phyloP scores from a whole-genome alignment of 371 early-diverging fungal genomes.

The Circinella minor region DNA sequence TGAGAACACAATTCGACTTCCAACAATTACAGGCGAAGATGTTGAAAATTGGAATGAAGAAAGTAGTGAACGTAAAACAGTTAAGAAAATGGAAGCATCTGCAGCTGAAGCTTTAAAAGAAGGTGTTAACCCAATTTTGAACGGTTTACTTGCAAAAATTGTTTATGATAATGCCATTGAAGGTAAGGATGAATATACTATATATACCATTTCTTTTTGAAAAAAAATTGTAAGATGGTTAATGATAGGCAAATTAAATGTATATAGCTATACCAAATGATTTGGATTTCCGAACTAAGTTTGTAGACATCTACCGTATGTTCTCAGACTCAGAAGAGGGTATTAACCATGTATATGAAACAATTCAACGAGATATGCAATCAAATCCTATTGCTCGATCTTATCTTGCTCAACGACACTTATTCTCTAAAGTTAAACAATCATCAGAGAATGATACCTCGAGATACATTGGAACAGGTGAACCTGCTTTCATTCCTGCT shows the following conservation, averaged over 20 bases:
- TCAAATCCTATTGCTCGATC: slow-evolving; percentile 61
- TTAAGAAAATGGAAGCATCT: slow-evolving; percentile 50
- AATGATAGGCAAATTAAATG: too few relatives aligned
- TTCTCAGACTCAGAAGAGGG: slow-evolving; percentile 63
- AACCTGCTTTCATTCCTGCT: slow-evolving; percentile 63
- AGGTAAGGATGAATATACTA: slow-evolving; percentile 28
- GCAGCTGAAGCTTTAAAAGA: slow-evolving; percentile 52
- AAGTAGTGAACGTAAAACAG: slow-evolving; percentile 37
- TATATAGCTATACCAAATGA: slow-evolving; percentile 68
- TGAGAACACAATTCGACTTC: slow-evolving; percentile 61
- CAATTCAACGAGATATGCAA: slow-evolving; percentile 68
- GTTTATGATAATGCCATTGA: slow-evolving; percentile 87
- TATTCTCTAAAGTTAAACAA: slow-evolving; percentile 26
- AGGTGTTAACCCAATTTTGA: slow-evolving; percentile 72
- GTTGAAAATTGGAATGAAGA: slow-evolving; percentile 41
- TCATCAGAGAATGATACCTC: slow-evolving; percentile 34
- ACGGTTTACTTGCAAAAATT: slow-evolving; percentile 80
- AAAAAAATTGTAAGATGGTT: too few relatives aligned
- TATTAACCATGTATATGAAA: slow-evolving; percentile 58
- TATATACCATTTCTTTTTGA: too few relatives aligned
- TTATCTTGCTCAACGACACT: slow-evolving; percentile 62
- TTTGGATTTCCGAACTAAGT: slow-evolving; percentile 75
- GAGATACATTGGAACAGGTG: slow-evolving; percentile 25
- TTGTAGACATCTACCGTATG: slow-evolving; percentile 68
- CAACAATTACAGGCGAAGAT: slow-evolving; percentile 66